A percentile compares a stretch with the other conserved stretches of the same genome.
These are phyloP conservation scores for Hypoxylon sp. DNA, from an alignment of 2,329 filamentous ascomycete species.

Conservation along the genomic window DNA sequence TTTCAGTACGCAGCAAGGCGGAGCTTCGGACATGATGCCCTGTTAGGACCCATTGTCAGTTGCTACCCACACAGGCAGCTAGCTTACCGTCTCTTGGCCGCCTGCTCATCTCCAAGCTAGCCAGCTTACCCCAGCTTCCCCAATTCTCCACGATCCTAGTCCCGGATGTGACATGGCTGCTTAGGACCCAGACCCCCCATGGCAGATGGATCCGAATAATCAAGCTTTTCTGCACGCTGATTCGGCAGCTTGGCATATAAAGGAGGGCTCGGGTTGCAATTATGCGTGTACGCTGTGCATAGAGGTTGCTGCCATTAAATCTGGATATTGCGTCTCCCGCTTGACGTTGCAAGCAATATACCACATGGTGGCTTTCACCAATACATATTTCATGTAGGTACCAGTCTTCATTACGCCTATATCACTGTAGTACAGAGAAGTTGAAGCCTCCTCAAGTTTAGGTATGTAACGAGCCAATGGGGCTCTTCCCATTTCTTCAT, in stretches of 20 bases:
- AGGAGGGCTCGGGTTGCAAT: too few relatives aligned
- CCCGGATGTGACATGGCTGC: slow-evolving; percentile 8
- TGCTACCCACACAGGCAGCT: slow-evolving; percentile 32
- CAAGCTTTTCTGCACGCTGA: slow-evolving; percentile 28
- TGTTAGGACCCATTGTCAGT: slow-evolving; percentile 25
- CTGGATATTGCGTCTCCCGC: slow-evolving; percentile 9
- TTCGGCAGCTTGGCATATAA: slow-evolving; percentile 22
- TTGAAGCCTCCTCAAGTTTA: too few relatives aligned
- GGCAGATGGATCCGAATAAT: slow-evolving; percentile 16
- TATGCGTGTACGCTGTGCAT: too few relatives aligned
- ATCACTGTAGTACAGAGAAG: too few relatives aligned
- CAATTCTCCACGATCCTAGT: slow-evolving; percentile 33
- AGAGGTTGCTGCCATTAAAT: slow-evolving; percentile 9
- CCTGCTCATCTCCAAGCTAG: slow-evolving; percentile 6
- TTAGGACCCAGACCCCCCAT: slow-evolving; percentile 13
- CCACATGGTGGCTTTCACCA: too few relatives aligned
- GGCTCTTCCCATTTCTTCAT: too few relatives aligned
- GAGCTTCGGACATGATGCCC: slow-evolving; percentile 31
- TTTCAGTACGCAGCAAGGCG: background rate
- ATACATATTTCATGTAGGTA: too few relatives aligned
- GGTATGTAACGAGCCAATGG: too few relatives aligned
- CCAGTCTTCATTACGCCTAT: too few relatives aligned
- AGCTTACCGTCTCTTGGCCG: slow-evolving; percentile 14
- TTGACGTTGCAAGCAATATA: background rate
- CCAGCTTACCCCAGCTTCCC: slow-evolving; percentile 35